Evolutionary conservation across 2,329 filamentous ascomycete genomes (phyloP).

Genomic region (Ceratocystis variospora): DNA sequence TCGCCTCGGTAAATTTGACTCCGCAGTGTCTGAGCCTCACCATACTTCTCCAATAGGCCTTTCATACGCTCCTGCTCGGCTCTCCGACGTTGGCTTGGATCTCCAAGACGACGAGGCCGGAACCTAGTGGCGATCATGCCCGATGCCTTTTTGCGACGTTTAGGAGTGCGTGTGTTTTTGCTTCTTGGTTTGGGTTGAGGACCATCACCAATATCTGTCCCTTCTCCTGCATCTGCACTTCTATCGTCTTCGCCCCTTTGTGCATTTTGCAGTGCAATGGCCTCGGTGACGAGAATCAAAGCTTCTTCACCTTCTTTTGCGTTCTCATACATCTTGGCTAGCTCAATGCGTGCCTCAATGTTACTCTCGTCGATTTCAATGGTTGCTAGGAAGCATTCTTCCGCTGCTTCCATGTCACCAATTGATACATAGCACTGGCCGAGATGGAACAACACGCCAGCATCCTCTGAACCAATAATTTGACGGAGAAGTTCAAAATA

Average conservation of each 20-base stretch:
- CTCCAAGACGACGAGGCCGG: conserved; percentile 34
- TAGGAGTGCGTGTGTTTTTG: conserved; percentile 66
- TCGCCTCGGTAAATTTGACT: conserved; percentile 31
- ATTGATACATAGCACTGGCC: conserved; percentile 56
- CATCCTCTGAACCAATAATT: conserved; percentile 36
- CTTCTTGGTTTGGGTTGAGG: conserved; percentile 62
- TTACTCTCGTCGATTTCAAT: conserved; percentile 57
- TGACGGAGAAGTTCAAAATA: conserved; percentile 44
- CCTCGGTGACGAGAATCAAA: conserved; percentile 61
- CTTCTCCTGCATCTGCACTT: conserved; percentile 59
- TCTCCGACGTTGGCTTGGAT: conserved; percentile 32
- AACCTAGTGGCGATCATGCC: conserved; percentile 33
- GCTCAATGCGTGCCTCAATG: conserved; percentile 61
- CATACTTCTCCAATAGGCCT: conserved; percentile 31
- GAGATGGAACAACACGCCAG: conserved; percentile 39
- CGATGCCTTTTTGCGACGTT: conserved; percentile 49
- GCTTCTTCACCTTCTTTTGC: conserved; percentile 61
- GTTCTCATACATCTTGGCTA: conserved; percentile 75
- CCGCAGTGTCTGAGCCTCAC: conserved; percentile 32
- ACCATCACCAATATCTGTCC: conserved; percentile 66
- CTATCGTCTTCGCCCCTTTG: conserved; percentile 52
- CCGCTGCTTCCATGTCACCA: conserved; percentile 52
- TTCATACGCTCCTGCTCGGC: conserved; percentile 32
- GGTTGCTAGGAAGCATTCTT: conserved; percentile 62
- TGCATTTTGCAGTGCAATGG: conserved; percentile 48